phyloP scores from a whole-genome alignment of 2,329 filamentous ascomycete genomes.

The Neurospora crassa region DNA sequence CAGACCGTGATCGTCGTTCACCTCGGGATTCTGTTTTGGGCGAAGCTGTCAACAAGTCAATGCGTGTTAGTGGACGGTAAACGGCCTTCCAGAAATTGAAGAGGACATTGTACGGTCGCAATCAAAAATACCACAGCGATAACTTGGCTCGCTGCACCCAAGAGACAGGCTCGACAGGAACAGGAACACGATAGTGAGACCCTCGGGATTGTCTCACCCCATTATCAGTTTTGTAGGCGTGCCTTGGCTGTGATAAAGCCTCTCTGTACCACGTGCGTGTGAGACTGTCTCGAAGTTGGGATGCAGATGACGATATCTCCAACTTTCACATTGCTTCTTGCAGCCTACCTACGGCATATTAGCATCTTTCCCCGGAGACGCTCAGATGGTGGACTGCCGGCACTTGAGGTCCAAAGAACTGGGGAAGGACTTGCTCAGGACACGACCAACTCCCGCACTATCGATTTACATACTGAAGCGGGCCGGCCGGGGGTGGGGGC shows the following conservation, averaged over 20 bases:
- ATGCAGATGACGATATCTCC: not conserved
- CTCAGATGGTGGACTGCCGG: not conserved
- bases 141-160: not conserved
- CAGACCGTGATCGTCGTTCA: not conserved
- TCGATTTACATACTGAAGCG: not conserved
- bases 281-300: not conserved
- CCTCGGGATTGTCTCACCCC: not conserved
- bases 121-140: not conserved
- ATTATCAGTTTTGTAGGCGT: not conserved
- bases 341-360: not conserved
- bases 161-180: not conserved
- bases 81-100: not conserved
- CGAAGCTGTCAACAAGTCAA: not conserved
- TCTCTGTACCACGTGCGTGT: not conserved
- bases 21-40: not conserved
- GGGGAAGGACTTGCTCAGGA: not conserved
- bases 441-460: not conserved
- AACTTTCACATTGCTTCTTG: not conserved
- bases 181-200: not conserved
- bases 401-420: not conserved
- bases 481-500: not conserved
- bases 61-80: not conserved
- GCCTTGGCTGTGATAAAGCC: not conserved
- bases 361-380: not conserved
- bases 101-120: not conserved